Conservation (phyloP, 2,329 filamentous ascomycete species). For the Epichloe festucae region DNA sequence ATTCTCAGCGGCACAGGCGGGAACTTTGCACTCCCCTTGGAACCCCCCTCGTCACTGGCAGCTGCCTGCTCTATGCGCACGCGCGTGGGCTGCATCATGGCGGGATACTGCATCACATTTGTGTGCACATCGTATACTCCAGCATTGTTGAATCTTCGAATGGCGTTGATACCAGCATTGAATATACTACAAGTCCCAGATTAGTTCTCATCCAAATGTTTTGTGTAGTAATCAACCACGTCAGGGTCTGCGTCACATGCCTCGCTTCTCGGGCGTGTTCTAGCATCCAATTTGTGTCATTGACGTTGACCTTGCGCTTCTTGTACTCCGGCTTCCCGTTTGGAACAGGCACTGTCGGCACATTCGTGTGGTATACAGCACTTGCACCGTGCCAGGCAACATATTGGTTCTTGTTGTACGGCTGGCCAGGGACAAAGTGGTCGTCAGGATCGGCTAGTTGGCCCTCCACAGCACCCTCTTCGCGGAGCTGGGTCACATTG, state of each 20-base stretch:
- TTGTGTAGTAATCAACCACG: no score
- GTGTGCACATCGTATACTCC: constrained; percentile 93
- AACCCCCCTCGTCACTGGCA: constrained; percentile 22
- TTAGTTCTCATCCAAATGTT: no score
- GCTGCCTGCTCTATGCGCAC: constrained; percentile 64
- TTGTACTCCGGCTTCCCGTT: constrained; percentile 69
- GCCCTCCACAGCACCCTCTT: constrained; percentile 71
- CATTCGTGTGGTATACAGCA: constrained; percentile 80
- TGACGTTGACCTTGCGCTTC: constrained; percentile 76
- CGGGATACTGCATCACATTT: constrained; percentile 78
- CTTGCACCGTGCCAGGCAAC: constrained; percentile 98
- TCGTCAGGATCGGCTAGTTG: constrained; percentile 88
- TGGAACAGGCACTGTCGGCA: constrained; percentile 61
- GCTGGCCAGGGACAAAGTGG: constrained; percentile 58
- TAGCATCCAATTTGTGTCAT: constrained; percentile 90
- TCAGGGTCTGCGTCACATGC: constrained; percentile 30
- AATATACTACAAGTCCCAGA: constrained; percentile 48
- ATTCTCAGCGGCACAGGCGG: constrained; percentile 35
- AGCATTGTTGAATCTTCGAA: constrained; percentile 54
- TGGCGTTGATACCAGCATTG: constrained; percentile 59
- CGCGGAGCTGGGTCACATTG: constrained; percentile 59
- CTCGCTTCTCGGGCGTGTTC: constrained; percentile 87
- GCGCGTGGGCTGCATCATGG: constrained; percentile 79
- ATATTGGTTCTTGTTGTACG: constrained; percentile 98
- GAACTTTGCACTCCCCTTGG: constrained; percentile 26